Conservation (phyloP, 306 rosid genomes). For the Cicer cuneatum region DNA sequence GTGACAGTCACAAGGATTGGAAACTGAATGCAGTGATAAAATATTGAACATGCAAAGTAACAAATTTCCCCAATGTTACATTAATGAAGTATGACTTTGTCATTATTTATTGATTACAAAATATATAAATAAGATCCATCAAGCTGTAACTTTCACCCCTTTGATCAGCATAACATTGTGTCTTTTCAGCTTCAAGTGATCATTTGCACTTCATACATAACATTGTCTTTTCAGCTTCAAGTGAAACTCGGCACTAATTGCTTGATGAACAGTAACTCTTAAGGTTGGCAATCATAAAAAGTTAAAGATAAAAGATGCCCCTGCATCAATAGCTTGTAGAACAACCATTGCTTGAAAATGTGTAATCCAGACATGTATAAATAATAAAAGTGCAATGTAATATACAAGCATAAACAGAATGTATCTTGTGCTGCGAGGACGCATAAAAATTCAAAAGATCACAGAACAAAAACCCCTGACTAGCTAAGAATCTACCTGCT, state of each 20-base stretch:
- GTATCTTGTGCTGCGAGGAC: background rate
- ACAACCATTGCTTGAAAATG: background rate
- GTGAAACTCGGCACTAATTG: background rate
- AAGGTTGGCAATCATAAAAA: background rate
- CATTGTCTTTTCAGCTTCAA: background rate
- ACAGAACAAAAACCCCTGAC: background rate
- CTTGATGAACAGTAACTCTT: background rate
- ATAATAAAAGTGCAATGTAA: background rate
- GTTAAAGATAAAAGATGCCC: background rate
- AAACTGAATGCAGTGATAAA: background rate
- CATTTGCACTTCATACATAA: background rate
- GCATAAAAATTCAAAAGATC: background rate
- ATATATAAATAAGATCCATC: background rate
- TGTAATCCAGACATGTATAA: background rate
- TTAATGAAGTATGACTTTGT: background rate
- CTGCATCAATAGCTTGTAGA: background rate
- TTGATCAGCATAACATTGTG: too few species aligned
- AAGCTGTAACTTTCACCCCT: background rate
- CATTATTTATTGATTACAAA: conserved; percentile 13
- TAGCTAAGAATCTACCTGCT: background rate
- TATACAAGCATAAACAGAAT: background rate
- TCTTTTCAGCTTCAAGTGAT: too few species aligned
- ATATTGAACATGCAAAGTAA: background rate
- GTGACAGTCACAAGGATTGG: background rate
- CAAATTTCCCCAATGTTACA: background rate